phyloP scores from a whole-genome alignment of 2,329 filamentous ascomycete species.

The Fusarium temperatum region DNA sequence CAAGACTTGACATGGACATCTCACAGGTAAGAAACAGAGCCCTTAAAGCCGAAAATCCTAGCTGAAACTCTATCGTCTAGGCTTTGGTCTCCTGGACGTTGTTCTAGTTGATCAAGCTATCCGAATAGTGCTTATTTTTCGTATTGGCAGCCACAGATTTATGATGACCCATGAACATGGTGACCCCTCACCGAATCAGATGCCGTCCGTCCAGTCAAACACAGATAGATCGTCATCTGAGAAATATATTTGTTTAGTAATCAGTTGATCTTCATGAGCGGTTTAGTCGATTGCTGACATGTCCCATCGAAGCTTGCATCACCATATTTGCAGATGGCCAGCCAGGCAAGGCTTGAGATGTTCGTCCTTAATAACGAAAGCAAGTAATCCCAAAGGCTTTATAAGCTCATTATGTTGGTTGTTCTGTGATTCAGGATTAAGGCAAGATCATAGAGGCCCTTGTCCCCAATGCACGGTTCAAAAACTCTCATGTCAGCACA shows the following conservation, averaged over 20 bases:
- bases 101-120: neutral
- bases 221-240: neutral
- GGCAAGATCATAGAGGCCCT: neutral
- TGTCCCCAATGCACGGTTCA: accelerated
- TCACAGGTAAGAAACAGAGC: neutral
- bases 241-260: neutral
- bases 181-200: neutral
- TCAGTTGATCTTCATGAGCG: accelerated
- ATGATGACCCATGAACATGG: neutral
- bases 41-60: neutral
- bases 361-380: neutral
- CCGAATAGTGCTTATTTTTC: neutral
- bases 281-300: too few species aligned
- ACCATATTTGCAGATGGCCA: neutral
- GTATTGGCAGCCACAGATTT: neutral
- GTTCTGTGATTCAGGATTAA: neutral
- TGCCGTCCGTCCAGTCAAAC: too few species aligned
- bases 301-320: neutral
- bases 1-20: neutral
- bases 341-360: neutral
- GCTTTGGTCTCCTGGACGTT: neutral
- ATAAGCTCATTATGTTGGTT: neutral
- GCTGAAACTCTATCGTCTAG: neutral
- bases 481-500: neutral
- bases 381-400: neutral